Evolutionary conservation across 1,284 basidiomycete genomes (phyloP), one percentile per base, ranked within the genome.

Genomic region (Leccinum griseonigrum): DNA sequence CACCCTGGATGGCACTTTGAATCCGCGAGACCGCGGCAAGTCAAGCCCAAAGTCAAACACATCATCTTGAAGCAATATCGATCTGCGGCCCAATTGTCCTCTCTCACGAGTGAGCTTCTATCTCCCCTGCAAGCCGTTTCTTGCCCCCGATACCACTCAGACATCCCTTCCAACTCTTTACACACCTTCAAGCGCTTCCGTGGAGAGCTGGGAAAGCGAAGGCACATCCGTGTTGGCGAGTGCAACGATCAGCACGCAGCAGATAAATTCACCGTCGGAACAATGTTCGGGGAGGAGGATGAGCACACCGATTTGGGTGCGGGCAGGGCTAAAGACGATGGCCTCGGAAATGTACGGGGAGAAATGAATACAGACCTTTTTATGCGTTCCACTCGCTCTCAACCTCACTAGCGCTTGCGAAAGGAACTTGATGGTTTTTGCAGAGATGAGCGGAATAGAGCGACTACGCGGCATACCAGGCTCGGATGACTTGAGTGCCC

Each of bases 151-250:
- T 8, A 67, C 75, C 7, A 76, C 74, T 83, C 72, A 62, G 85
- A 86, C 60, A 79, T 59, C 16, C 74, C 66, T 54, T 80, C 80
- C 66, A 84, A 86, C 58, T 79, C 78, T 54, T 76, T 77, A 67
- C 86, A 86, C 52, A 77, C 79, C 31, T 76, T 75, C 77, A 31
- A 86, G 70, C 71, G 84, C 81, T 64, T 86, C 85, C 0, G 78
- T 77, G 0, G 80, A 69, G 22, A 86, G 72, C 16, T 81, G 76
- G 3, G 83, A 83, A 64, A 85, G 85, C 0, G 77, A 79, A 1
- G 84, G 85, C 0, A 85, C 82, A 2, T 77, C 73, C 1, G 67
- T 66, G 63, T 86, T 87, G 52, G 83, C 83, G 4, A 77, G 74
- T 11, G 79, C 78, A 56, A 86, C 71, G 8, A 81, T 79, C 3